Conservation (phyloP, 2,329 filamentous ascomycete species). For the Thielaviopsis musarum region DNA sequence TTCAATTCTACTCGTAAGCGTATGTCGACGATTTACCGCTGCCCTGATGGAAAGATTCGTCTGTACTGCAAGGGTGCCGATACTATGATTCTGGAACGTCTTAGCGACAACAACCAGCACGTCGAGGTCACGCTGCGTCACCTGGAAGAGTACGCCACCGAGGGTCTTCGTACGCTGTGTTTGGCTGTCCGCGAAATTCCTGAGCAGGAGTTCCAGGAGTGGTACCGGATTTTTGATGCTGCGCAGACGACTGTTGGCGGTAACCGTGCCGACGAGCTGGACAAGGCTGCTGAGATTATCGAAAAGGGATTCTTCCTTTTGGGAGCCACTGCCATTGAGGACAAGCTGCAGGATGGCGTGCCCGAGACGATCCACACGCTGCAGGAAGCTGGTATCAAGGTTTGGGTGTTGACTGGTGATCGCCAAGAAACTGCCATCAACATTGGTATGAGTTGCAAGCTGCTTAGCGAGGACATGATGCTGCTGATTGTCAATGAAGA, state of each 20-base stretch:
- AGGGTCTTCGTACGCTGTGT: slow-evolving; percentile 87
- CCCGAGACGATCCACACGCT: slow-evolving; percentile 96
- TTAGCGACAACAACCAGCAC: slow-evolving; percentile 59
- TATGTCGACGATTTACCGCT: slow-evolving; percentile 95
- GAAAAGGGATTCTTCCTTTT: slow-evolving; percentile 83
- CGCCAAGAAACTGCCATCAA: slow-evolving; percentile 98
- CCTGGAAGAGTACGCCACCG: slow-evolving; percentile 95
- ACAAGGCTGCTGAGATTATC: slow-evolving; percentile 92
- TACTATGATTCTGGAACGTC: slow-evolving; percentile 86
- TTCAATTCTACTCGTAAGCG: slow-evolving; percentile 85
- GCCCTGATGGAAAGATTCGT: slow-evolving; percentile 85
- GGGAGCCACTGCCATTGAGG: slow-evolving; percentile 92
- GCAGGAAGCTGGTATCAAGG: slow-evolving; percentile 92
- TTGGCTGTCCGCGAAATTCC: slow-evolving; percentile 85
- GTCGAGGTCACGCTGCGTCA: slow-evolving; percentile 84
- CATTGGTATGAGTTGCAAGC: slow-evolving; percentile 98
- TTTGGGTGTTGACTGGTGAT: slow-evolving; percentile 96
- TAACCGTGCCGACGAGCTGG: slow-evolving; percentile 82
- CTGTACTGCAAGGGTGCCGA: slow-evolving; percentile 95
- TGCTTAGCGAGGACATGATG: slow-evolving; percentile 98
- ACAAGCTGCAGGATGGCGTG: slow-evolving; percentile 90
- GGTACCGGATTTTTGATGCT: slow-evolving; percentile 72
- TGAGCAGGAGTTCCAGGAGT: slow-evolving; percentile 76
- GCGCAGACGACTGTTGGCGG: slow-evolving; percentile 82
- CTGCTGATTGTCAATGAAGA: slow-evolving; percentile 94